Evolutionary conservation across 257 asterid species (phyloP).

Genomic region (Fraxinus pennsylvanica): DNA sequence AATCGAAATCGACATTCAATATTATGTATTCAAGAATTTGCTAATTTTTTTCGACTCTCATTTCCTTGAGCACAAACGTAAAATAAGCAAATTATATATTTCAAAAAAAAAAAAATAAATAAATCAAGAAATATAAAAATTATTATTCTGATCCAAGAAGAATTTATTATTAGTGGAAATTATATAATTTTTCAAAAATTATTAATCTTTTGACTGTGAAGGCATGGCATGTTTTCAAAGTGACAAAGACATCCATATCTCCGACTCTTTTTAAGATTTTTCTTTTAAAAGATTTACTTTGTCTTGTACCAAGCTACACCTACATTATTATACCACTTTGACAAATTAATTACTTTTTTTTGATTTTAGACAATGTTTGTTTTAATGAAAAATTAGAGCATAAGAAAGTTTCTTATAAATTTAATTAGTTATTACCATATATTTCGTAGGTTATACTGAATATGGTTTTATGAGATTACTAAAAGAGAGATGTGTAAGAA

Average conservation of each 20-base stretch:
- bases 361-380: background rate
- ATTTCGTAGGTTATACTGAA: background rate
- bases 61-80: background rate
- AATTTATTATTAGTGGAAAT: background rate
- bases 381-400: background rate
- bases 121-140: background rate
- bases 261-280: background rate
- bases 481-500: background rate
- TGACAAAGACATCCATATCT: background rate
- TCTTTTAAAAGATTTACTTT: background rate
- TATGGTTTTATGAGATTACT: background rate
- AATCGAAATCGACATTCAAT: too few relatives aligned
- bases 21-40: too few relatives aligned
- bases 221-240: background rate
- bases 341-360: background rate
- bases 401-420: background rate
- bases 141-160: background rate
- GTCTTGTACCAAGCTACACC: background rate
- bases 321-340: background rate
- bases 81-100: background rate
- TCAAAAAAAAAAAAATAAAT: background rate
- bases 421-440: background rate
- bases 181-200: background rate
- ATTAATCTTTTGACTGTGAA: background rate
- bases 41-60: too few relatives aligned